phyloP scores from a whole-genome alignment of 495 filamentous ascomycete genomes.

The Neurospora sp. region DNA sequence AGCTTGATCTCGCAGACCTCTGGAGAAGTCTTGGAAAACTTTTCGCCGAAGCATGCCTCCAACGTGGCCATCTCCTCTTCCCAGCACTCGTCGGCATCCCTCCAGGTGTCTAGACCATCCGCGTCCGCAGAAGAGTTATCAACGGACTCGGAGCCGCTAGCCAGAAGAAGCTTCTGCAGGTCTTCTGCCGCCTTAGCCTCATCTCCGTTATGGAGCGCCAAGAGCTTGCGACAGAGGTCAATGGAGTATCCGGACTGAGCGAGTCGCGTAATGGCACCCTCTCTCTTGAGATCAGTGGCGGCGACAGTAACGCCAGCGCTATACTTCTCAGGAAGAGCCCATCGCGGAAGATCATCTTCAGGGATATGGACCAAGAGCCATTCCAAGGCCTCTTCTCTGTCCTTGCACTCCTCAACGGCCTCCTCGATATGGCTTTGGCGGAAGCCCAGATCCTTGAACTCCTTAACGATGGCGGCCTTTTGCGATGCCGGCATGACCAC shows the following conservation, averaged over 20 bases:
- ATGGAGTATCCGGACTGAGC: constrained; percentile 70
- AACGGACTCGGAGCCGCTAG: constrained; percentile 23
- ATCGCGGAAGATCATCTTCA: constrained; percentile 84
- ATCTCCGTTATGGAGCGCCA: constrained; percentile 56
- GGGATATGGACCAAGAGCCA: constrained; percentile 96
- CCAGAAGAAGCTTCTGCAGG: constrained; percentile 59
- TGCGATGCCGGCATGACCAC: constrained; percentile 51
- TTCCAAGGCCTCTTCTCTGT: constrained; percentile 79
- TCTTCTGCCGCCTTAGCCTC: constrained; percentile 71
- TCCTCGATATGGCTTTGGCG: constrained; percentile 81
- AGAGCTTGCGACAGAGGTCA: constrained; percentile 67
- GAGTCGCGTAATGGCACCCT: constrained; percentile 73
- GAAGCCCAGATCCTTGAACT: constrained; percentile 69
- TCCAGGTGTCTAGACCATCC: constrained; percentile 28
- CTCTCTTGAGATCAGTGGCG: constrained; percentile 63
- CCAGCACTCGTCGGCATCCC: constrained; percentile 54
- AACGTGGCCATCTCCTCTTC: constrained; percentile 72
- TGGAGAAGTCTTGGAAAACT: constrained; percentile 45
- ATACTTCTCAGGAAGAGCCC: constrained; percentile 86
- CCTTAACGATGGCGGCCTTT: constrained; percentile 53
- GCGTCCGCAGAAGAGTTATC: background rate
- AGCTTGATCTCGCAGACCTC: constrained; percentile 55
- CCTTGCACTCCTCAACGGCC: constrained; percentile 75
- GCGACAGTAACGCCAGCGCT: constrained; percentile 77
- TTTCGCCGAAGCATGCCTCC: constrained; percentile 67